A percentile compares a stretch with the other conserved stretches of the same genome.
phyloP scores from a whole-genome alignment of 2,329 filamentous ascomycete species.

The Fusarium piperis region DNA sequence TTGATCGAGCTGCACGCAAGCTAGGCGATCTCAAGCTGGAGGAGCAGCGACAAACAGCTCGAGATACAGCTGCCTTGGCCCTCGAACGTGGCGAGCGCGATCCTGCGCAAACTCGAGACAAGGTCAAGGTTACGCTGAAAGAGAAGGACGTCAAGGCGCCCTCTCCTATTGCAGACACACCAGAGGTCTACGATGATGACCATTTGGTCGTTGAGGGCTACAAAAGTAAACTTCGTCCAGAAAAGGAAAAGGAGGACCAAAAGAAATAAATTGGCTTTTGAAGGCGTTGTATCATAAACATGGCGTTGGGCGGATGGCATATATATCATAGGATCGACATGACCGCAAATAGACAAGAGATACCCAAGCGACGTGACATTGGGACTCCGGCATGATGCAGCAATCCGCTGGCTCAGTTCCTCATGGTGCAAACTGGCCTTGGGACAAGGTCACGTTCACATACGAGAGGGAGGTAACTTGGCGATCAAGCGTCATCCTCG shows the following conservation, averaged over 20 bases:
- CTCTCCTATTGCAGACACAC: constrained; percentile 31
- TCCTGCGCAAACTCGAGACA: constrained; percentile 44
- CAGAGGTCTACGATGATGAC: constrained; percentile 47
- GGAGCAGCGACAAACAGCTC: constrained; percentile 52
- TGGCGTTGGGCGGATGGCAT: constrained; percentile 24
- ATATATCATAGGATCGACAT: constrained; percentile 16
- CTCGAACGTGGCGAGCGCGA: constrained; percentile 57
- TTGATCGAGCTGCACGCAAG: constrained; percentile 49
- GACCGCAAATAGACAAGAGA: constrained; percentile 14
- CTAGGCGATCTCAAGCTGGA: constrained; percentile 56
- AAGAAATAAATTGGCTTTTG: background rate
- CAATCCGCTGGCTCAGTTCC: constrained; percentile 17
- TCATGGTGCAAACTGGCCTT: constrained; percentile 31
- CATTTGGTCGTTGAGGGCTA: constrained; percentile 64
- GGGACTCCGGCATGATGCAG: background rate
- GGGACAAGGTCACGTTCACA: constrained; percentile 43
- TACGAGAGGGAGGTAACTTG: constrained; percentile 59
- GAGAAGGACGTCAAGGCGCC: constrained; percentile 57
- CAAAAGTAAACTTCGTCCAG: constrained; percentile 48
- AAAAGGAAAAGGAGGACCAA: constrained; percentile 14
- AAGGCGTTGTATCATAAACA: constrained; percentile 11
- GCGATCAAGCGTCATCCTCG: constrained; percentile 92
- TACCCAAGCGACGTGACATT: constrained; percentile 20
- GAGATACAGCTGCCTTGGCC: constrained; percentile 57
- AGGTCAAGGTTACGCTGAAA: constrained; percentile 59